phyloP scores from a whole-genome alignment of 805 yeast genomes.

The Pachysolen tannophilus region DNA sequence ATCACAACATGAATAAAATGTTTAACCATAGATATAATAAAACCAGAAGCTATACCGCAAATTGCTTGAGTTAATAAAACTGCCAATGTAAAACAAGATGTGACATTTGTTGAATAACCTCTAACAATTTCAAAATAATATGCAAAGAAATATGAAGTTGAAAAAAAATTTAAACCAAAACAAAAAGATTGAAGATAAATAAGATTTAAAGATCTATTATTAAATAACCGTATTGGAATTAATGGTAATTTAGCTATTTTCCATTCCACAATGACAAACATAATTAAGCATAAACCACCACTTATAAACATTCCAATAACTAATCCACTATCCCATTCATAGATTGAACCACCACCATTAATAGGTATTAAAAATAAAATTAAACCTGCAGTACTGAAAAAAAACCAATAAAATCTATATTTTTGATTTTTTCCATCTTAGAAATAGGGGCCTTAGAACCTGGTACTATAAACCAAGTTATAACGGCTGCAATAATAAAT shows the following conservation, averaged over 20 bases:
- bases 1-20: slow-evolving; percentile 33
- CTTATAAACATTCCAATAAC: slow-evolving; percentile 31
- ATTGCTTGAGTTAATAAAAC: slow-evolving; percentile 35
- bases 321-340: slow-evolving; percentile 38
- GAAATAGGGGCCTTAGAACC: slow-evolving; percentile 28
- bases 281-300: slow-evolving; percentile 32
- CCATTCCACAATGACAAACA: slow-evolving; percentile 43
- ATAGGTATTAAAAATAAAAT: slow-evolving; percentile 45
- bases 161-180: slow-evolving; percentile 41
- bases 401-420: slow-evolving; percentile 44
- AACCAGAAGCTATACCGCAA: slow-evolving; percentile 36
- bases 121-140: slow-evolving; percentile 39
- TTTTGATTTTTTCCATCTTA: slow-evolving; percentile 28
- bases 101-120: slow-evolving; percentile 28
- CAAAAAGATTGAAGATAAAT: slow-evolving; percentile 31
- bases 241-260: slow-evolving; percentile 42
- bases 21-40: slow-evolving; percentile 32
- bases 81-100: slow-evolving; percentile 35
- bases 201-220: slow-evolving; percentile 24
- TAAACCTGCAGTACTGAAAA: slow-evolving; percentile 34
- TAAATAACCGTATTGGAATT: slow-evolving; percentile 42
- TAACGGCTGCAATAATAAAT: slow-evolving; percentile 16
- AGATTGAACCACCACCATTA: slow-evolving; percentile 51
- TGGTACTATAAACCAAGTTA: slow-evolving; percentile 22
- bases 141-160: slow-evolving; percentile 41